Evolutionary conservation across 352 stramenopile species (phyloP).

Genomic region (Peronospora belbahrii): DNA sequence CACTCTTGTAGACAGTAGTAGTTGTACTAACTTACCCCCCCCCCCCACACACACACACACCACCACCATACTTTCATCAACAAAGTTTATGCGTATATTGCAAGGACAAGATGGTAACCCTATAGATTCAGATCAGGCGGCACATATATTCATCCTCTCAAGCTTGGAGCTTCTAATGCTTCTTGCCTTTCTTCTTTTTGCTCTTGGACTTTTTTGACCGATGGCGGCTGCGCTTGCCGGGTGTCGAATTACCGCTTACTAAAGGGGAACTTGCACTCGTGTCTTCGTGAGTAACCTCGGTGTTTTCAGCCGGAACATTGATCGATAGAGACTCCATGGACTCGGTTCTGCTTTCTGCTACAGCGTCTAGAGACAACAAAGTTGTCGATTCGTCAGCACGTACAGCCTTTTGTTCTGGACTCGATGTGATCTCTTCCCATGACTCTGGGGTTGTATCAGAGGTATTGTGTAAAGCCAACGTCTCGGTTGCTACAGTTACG

Average conservation of each 20-base stretch:
- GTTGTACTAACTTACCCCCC: slow-evolving; percentile 2
- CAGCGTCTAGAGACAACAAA: slow-evolving; percentile 12
- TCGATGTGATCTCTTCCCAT: slow-evolving; percentile 20
- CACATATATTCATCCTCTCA: slow-evolving; percentile 9
- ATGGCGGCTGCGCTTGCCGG: slow-evolving; percentile 19
- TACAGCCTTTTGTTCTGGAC: slow-evolving; percentile 8
- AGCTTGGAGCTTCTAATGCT: slow-evolving; percentile 31
- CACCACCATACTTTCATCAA: slow-evolving; percentile 12
- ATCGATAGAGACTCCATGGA: slow-evolving; percentile 13
- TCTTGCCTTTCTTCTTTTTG: slow-evolving; percentile 54
- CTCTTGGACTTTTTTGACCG: slow-evolving; percentile 48
- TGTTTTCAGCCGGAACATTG: slow-evolving; percentile 17
- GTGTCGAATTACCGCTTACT: slow-evolving; percentile 12
- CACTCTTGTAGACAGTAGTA: background rate
- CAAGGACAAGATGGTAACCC: slow-evolving; percentile 1
- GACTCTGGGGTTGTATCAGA: slow-evolving; percentile 2
- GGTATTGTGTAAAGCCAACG: slow-evolving; percentile 16
- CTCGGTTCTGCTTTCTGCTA: slow-evolving; percentile 9
- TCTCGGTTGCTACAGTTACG: background rate
- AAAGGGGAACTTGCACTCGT: slow-evolving; percentile 22
- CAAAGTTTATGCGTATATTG: slow-evolving; percentile 11
- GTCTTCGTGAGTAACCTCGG: slow-evolving; percentile 9
- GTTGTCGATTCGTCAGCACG: slow-evolving; percentile 8
- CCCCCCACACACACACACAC: no score
- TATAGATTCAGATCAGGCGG: slow-evolving; percentile 3